Conservation (phyloP, 1,284 basidiomycete species). For the Malassezia globosa region DNA sequence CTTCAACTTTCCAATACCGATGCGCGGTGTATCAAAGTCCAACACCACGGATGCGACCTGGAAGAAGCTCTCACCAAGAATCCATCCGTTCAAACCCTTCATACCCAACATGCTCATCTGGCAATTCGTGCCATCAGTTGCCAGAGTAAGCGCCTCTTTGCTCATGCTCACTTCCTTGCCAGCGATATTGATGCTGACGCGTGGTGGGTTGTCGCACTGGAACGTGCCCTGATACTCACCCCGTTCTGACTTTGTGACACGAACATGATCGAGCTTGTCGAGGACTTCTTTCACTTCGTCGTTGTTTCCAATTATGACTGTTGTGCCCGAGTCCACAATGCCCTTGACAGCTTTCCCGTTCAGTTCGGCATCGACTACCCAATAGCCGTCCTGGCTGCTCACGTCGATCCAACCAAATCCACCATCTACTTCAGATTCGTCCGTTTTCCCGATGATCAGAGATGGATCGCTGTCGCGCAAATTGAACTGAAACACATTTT, state of each 20-base stretch:
- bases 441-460: constrained; percentile 53
- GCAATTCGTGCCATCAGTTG: no score
- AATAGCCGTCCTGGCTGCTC: constrained; percentile 41
- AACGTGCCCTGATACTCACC: background rate
- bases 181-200: background rate
- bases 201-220: background rate
- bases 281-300: constrained; percentile 49
- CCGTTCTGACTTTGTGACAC: constrained; percentile 1
- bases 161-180: no score
- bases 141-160: no score
- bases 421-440: constrained; percentile 25
- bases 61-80: constrained; percentile 48
- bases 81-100: constrained; percentile 48
- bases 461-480: constrained; percentile 50
- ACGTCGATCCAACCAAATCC: constrained; percentile 49
- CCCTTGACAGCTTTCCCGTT: constrained; percentile 47
- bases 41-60: constrained; percentile 46
- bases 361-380: constrained; percentile 33
- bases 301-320: constrained; percentile 42
- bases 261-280: constrained; percentile 50
- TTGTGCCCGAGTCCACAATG: constrained; percentile 54
- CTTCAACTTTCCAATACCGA: constrained; percentile 50
- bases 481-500: constrained; percentile 51
- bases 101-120: no score
- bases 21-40: constrained; percentile 45